Conservation (phyloP, 495 filamentous ascomycete species). For the Penicillium goetzii region DNA sequence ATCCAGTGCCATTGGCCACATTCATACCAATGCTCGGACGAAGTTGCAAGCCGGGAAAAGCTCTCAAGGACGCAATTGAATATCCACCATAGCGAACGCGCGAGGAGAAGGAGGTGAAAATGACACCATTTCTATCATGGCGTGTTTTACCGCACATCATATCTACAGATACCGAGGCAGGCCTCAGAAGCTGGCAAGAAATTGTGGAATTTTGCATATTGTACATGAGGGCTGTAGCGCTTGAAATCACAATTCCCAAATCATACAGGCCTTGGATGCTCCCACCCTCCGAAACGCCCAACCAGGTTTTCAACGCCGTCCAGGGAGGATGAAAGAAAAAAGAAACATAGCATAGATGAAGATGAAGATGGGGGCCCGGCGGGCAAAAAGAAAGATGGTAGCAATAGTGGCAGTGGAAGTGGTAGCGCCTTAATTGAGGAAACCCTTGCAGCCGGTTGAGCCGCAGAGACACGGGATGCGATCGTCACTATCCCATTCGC, state of each 20-base stretch:
- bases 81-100: background rate
- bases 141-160: constrained; percentile 5
- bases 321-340: constrained; percentile 5
- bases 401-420: constrained; percentile 4
- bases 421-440: constrained; percentile 74
- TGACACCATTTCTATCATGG: background rate
- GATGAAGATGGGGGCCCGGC: background rate
- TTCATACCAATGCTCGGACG: background rate
- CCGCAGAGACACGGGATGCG: constrained; percentile 97
- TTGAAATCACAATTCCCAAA: constrained; percentile 29
- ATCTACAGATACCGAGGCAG: constrained; percentile 3
- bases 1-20: background rate
- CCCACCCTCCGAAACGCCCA: constrained; percentile 24
- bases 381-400: background rate
- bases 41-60: background rate
- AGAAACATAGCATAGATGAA: constrained; percentile 10
- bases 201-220: constrained; percentile 31
- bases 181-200: constrained; percentile 13
- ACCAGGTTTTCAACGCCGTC: constrained; percentile 25
- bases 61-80: background rate
- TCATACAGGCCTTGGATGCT: constrained; percentile 25
- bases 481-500: constrained; percentile 91
- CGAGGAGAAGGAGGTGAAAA: background rate
- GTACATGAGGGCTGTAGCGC: constrained; percentile 33
- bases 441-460: constrained; percentile 94